Conservation (phyloP, 805 yeast genomes). For the Kregervanrija fluxuum region DNA sequence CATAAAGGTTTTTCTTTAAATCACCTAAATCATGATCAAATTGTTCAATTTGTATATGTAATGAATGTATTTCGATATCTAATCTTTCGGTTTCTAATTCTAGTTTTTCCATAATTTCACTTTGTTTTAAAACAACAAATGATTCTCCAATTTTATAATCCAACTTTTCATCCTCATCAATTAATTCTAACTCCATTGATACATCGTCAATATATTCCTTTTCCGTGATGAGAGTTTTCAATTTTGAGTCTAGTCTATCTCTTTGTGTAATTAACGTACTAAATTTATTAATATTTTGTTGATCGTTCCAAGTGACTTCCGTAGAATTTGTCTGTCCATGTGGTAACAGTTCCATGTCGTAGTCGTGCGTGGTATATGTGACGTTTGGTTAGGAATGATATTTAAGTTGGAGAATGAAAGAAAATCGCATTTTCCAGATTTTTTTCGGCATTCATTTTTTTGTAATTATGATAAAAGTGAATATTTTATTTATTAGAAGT, state of each 20-base stretch:
- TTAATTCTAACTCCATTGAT: slow-evolving; percentile 73
- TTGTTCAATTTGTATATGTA: slow-evolving; percentile 41
- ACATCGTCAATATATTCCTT: slow-evolving; percentile 87
- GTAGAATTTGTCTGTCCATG: slow-evolving; percentile 47
- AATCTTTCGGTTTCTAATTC: slow-evolving; percentile 54
- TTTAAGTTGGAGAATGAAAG: too few relatives aligned
- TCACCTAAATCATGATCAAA: slow-evolving; percentile 48
- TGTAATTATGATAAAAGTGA: too few relatives aligned
- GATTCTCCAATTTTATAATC: slow-evolving; percentile 79
- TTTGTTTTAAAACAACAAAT: slow-evolving; percentile 63
- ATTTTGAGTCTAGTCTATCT: slow-evolving; percentile 45
- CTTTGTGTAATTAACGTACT: slow-evolving; percentile 73
- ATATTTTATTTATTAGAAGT: too few relatives aligned
- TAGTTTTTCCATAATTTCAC: slow-evolving; percentile 58
- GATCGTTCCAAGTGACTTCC: slow-evolving; percentile 79
- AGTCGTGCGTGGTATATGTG: too few relatives aligned
- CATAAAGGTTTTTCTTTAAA: slow-evolving; percentile 71
- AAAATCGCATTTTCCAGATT: too few relatives aligned
- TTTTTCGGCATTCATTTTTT: too few relatives aligned
- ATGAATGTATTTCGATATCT: slow-evolving; percentile 39
- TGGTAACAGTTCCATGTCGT: slow-evolving; percentile 34
- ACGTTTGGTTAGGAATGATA: too few relatives aligned
- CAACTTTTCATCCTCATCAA: slow-evolving; percentile 67
- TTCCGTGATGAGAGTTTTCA: slow-evolving; percentile 50
- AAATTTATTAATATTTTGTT: slow-evolving; percentile 80